phyloP scores from a whole-genome alignment of 2,329 filamentous ascomycete genomes.

The Balansia obtecta region DNA sequence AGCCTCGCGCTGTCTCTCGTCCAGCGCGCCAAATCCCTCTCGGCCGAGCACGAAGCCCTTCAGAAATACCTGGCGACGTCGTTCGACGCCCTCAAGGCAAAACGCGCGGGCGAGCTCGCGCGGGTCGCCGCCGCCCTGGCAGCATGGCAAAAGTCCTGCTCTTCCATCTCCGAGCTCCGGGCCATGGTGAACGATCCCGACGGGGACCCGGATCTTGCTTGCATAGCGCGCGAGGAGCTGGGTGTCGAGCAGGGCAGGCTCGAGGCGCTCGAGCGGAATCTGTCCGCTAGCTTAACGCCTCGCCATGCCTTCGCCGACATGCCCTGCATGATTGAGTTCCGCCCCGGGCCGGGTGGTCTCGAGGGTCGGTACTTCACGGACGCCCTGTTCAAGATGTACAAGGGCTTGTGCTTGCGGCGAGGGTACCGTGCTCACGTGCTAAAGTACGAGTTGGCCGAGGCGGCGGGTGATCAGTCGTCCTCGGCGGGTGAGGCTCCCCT shows the following conservation, averaged over 20 bases:
- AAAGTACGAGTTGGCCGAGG: constrained; percentile 69
- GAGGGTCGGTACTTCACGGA: constrained; percentile 87
- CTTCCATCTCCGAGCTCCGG: constrained; percentile 40
- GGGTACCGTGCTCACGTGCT: constrained; percentile 56
- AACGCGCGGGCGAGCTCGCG: constrained; percentile 48
- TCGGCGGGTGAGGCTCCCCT: constrained; percentile 55
- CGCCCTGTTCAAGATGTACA: constrained; percentile 84
- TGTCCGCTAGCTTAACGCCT: constrained; percentile 72
- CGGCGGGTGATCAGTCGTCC: constrained; percentile 38
- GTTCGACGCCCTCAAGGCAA: constrained; percentile 46
- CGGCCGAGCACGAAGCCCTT: constrained; percentile 45
- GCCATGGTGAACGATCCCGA: constrained; percentile 32
- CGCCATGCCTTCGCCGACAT: constrained; percentile 81
- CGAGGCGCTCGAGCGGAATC: constrained; percentile 46
- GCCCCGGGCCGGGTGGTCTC: constrained; percentile 81
- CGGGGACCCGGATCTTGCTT: constrained; percentile 56
- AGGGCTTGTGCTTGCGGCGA: constrained; percentile 57
- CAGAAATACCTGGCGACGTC: constrained; percentile 34
- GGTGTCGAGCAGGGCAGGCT: constrained; percentile 50
- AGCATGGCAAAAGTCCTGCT: constrained; percentile 43
- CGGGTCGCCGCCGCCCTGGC: constrained; percentile 43
- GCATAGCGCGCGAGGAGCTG: constrained; percentile 74
- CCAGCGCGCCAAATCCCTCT: constrained; percentile 43
- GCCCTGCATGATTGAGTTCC: constrained; percentile 82
- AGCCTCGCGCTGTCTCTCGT: constrained; percentile 43